Base-by-base conservation (phyloP, 768 basidiomycete genomes). In the Termitomyces sp. region DNA sequence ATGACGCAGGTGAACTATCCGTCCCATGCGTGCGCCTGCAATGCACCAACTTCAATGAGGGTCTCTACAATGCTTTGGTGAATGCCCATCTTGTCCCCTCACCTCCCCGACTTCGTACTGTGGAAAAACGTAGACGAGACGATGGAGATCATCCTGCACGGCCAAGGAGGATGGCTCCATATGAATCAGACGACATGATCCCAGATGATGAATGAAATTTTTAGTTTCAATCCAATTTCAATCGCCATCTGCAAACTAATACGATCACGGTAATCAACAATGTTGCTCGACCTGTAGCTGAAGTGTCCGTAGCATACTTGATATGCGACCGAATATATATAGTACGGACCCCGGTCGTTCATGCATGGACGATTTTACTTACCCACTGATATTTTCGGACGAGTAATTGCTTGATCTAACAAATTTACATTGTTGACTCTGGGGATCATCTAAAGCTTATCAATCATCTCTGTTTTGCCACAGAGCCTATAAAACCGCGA, bases 11-110 rank as follows among this genome's bases (percentile, higher is more conserved):
- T 18, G 60, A 71, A 52, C 68, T 78, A 20, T 64, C 61, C 12
- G 78, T 79, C 10, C 81, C 80, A 5, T 83, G 82, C 60, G 78
- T 82, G 46, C 71, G 71, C 46, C 67, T 84, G 32, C 69, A 74
- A 53, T 81, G 76, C 61, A 64, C 77, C 22, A 71, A 68, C 36
- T 83, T 79, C 64, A 74, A 81, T 61, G 66, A 74, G 14, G 66
- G 65, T 29, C 70, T 84, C 13, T 74, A 72, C 58, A 56, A 58
- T 3, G 71, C 69, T 22, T 59, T 76, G 39, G 36, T 61, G 27
- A 41, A 55, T 36, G 53, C 58, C n/a, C 60, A 57, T 26, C 18
- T 48, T 24, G 46, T 29, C 5, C 29, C 47, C 24, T 29, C 42
- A 10, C 42, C 55, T n/a, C 12, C 55, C 12, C 52, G 27, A 31